A percentile compares a stretch with the other conserved stretches of the same genome.
Conservation (phyloP, 768 basidiomycete species). For the Naganishia vishniacii region DNA sequence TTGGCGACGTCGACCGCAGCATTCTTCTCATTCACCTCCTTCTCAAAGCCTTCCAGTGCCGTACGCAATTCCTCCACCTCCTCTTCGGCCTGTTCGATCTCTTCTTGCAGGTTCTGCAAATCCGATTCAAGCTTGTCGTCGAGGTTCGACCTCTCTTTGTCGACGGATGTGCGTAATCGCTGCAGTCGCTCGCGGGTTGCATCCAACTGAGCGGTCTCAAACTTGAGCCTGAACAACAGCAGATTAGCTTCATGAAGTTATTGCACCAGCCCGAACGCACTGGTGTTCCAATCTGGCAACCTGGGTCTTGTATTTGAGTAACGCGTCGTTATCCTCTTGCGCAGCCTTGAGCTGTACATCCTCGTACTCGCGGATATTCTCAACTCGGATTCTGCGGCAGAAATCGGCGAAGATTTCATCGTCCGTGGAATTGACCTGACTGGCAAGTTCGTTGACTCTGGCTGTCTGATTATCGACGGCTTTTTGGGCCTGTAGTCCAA, state of each 20-base stretch:
- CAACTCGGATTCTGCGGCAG: slow-evolving; percentile 15
- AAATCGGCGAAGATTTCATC: slow-evolving; percentile 60
- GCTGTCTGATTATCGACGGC: slow-evolving; percentile 48
- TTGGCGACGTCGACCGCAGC: slow-evolving; percentile 29
- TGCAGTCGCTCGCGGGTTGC: slow-evolving; percentile 61
- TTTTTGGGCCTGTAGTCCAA: slow-evolving; percentile 21
- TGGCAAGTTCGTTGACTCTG: slow-evolving; percentile 57
- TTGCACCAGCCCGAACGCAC: neutral
- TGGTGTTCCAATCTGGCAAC: slow-evolving; percentile 24
- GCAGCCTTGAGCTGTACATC: slow-evolving; percentile 66
- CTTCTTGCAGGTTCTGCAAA: neutral
- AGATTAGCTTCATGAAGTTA: neutral
- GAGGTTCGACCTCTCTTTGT: slow-evolving; percentile 37
- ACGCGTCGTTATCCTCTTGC: slow-evolving; percentile 75
- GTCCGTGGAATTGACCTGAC: slow-evolving; percentile 68
- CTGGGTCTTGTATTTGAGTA: slow-evolving; percentile 37
- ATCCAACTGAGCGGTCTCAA: slow-evolving; percentile 71
- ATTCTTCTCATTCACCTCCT: slow-evolving; percentile 23
- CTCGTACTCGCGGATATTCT: slow-evolving; percentile 64
- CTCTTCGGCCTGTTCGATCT: slow-evolving; percentile 18
- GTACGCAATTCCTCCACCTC: neutral
- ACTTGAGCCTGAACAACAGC: slow-evolving; percentile 58
- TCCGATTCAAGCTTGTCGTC: slow-evolving; percentile 45
- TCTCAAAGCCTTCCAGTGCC: slow-evolving; percentile 51
- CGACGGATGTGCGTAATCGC: slow-evolving; percentile 50